A percentile compares a stretch with the other conserved stretches of the same genome.
These are phyloP conservation scores for Neofusicoccum kwambonambiense DNA, from an alignment of 2,329 filamentous ascomycete genomes.

Conservation along the genomic window DNA sequence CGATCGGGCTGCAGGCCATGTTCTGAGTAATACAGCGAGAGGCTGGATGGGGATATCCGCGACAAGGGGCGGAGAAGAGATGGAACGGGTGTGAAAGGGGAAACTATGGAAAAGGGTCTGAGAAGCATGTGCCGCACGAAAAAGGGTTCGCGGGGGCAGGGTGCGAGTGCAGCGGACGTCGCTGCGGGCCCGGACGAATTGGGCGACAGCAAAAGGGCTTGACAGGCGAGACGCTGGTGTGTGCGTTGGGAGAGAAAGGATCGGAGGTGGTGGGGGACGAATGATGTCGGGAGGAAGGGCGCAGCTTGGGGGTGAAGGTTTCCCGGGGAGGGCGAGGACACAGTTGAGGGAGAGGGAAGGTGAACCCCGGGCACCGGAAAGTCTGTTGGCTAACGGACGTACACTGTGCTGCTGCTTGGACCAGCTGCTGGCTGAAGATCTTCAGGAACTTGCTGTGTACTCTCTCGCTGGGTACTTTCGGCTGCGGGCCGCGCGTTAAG, in stretches of 20 bases:
- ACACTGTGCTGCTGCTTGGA: too few species aligned
- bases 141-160: not conserved
- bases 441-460: not conserved
- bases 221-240: not conserved
- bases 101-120: not conserved
- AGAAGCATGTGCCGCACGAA: not conserved
- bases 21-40: not conserved
- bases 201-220: not conserved
- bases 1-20: not conserved
- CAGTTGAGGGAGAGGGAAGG: not conserved
- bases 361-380: not conserved
- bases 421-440: not conserved
- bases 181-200: not conserved
- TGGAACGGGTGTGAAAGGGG: not conserved
- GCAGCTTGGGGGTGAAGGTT: not conserved
- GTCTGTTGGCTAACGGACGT: too few species aligned
- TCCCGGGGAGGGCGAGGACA: not conserved
- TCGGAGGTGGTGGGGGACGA: not conserved
- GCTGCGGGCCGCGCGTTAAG: constrained; percentile 6
- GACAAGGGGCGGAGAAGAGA: too few species aligned
- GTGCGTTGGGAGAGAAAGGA: not conserved
- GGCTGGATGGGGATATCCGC: not conserved
- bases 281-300: not conserved
- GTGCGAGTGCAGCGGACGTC: not conserved
- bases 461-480: not conserved